Conservation (phyloP, 331 rosid genomes). For the Malus hybrid region DNA sequence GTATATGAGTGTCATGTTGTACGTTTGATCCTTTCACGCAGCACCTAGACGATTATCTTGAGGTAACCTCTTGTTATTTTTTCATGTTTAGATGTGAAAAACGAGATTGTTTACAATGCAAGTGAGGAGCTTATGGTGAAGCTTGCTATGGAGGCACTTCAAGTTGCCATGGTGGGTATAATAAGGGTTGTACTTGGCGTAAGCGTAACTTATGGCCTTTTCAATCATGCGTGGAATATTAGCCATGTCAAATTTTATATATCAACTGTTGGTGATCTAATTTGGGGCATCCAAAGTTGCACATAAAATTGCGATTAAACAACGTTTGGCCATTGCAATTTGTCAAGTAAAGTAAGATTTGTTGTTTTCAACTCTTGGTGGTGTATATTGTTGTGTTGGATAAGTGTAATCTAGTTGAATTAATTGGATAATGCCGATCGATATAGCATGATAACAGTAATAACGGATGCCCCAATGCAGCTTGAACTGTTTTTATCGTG, state of each 20-base stretch:
- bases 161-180: conserved; percentile 56
- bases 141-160: conserved; percentile 66
- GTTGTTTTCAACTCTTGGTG: too few species aligned
- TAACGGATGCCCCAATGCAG: background rate
- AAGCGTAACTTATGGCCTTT: background rate
- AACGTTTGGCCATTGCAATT: background rate
- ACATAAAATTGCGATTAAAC: background rate
- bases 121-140: conserved; percentile 70
- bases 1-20: background rate
- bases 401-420: background rate
- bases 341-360: background rate
- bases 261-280: background rate
- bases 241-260: background rate
- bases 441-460: background rate
- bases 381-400: background rate
- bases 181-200: background rate
- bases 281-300: background rate
- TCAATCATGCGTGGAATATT: background rate
- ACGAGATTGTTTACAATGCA: conserved; percentile 46
- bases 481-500: background rate
- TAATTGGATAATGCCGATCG: background rate
- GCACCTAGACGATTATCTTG: background rate
- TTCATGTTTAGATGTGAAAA: conserved; percentile 41
- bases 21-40: background rate
- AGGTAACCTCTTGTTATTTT: background rate